Conservation (phyloP, 2,329 filamentous ascomycete genomes). For the Talaromyces albobiverticillius region DNA sequence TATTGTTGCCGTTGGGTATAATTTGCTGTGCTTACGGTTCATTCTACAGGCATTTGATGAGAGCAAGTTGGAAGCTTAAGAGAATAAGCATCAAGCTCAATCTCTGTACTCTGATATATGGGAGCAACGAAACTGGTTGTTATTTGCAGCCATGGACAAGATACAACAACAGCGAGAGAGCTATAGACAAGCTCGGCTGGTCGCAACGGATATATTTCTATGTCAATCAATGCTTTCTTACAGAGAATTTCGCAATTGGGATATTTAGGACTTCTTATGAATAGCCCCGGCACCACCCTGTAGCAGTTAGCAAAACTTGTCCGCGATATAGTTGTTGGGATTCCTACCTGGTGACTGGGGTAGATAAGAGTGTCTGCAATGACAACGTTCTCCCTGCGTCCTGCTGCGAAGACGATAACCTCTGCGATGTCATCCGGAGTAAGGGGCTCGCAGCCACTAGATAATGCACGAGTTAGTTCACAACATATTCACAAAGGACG, state of each 20-base stretch:
- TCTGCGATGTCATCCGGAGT: constrained; percentile 91
- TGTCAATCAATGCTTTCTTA: not conserved
- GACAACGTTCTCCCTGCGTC: constrained; percentile 84
- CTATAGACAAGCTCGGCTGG: not conserved
- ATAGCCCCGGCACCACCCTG: constrained; percentile 14
- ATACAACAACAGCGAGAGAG: not conserved
- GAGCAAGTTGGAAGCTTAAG: too few relatives aligned
- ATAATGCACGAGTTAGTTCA: not conserved
- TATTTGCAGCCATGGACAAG: not conserved
- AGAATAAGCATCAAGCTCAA: too few relatives aligned
- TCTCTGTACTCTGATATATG: too few relatives aligned
- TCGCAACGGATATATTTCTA: too few relatives aligned
- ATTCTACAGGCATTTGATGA: too few relatives aligned
- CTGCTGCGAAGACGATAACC: constrained; percentile 80
- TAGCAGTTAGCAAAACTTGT: not conserved
- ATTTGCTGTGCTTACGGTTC: too few relatives aligned
- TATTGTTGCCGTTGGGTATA: too few relatives aligned
- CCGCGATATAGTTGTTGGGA: not conserved
- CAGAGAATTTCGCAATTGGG: not conserved
- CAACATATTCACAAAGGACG: not conserved
- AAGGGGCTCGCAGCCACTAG: constrained; percentile 72
- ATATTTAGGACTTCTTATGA: constrained; percentile 10
- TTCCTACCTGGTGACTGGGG: constrained; percentile 80
- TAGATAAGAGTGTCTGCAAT: constrained; percentile 83
- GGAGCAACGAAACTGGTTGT: too few relatives aligned